Percentiles rank a stretch among this genome's conserved stretches.
These are phyloP conservation scores for Tetrapisispora namnaoensis DNA, from an alignment of 805 yeast species.

Conservation along the genomic window DNA sequence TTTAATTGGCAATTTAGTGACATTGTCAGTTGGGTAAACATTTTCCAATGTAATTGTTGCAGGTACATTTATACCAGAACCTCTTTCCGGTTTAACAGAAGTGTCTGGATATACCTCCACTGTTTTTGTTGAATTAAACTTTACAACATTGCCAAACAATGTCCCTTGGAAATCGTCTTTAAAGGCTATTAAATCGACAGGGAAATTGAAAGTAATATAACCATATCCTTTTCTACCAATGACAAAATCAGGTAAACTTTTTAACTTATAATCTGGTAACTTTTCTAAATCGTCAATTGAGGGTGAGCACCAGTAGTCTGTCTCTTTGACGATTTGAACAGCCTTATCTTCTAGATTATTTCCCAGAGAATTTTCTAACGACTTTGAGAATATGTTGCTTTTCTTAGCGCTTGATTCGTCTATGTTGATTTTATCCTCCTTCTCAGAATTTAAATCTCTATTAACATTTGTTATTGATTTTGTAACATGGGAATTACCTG, in stretches of 20 bases:
- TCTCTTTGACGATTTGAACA: not conserved
- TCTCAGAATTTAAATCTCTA: not conserved
- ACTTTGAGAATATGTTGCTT: not conserved
- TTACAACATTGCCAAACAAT: constrained; percentile 35
- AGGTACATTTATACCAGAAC: constrained; percentile 66
- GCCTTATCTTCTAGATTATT: not conserved
- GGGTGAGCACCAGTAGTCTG: constrained; percentile 69
- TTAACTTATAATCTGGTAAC: constrained; percentile 38
- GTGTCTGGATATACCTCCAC: constrained; percentile 57
- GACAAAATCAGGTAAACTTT: constrained; percentile 51
- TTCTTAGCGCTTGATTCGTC: not conserved
- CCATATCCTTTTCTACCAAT: constrained; percentile 63
- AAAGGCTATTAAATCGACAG: constrained; percentile 58
- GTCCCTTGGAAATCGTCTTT: constrained; percentile 30
- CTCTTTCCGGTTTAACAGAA: constrained; percentile 46
- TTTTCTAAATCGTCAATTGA: constrained; percentile 39
- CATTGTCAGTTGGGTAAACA: constrained; percentile 39
- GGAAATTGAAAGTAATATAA: constrained; percentile 51
- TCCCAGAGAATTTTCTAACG: not conserved
- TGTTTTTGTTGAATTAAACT: constrained; percentile 38
- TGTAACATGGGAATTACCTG: constrained; percentile 19
- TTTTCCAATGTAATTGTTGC: constrained; percentile 62
- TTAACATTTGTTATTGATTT: constrained; percentile 2
- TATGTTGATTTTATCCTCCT: not conserved
- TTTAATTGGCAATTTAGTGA: constrained; percentile 19